Evolutionary conservation across 129 eudicot genomes (phyloP).

Genomic region (Flaveria ramosissima): DNA sequence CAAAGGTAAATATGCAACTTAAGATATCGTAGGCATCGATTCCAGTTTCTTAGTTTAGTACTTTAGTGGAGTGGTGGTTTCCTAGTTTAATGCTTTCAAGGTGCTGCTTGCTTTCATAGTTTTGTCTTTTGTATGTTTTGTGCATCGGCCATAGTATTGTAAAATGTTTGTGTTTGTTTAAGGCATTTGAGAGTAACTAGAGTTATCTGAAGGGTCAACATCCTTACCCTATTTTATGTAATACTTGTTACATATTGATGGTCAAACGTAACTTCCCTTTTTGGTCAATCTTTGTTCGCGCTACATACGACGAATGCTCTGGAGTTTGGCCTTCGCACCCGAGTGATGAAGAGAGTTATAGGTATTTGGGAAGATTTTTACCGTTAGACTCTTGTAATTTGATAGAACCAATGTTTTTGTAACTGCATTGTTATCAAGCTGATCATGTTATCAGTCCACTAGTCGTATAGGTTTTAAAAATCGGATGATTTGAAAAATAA

Average conservation of each 20-base stretch:
- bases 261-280: neutral
- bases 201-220: constrained; percentile 3
- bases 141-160: constrained; percentile 29
- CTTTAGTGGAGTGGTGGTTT: constrained; percentile 32
- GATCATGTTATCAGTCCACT: too few relatives aligned
- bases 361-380: too few relatives aligned
- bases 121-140: constrained; percentile 11
- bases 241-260: neutral
- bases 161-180: constrained; percentile 26
- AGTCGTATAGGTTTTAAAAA: too few relatives aligned
- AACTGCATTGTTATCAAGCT: too few relatives aligned
- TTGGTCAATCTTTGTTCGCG: neutral
- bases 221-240: neutral
- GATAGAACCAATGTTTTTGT: too few relatives aligned
- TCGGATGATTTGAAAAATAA: too few relatives aligned
- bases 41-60: constrained; percentile 29
- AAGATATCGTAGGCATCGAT: constrained; percentile 26
- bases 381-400: too few relatives aligned
- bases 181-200: constrained; percentile 18
- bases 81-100: constrained; percentile 33
- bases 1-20: constrained; percentile 35
- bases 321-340: neutral
- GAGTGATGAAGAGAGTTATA: too few relatives aligned
- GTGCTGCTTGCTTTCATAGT: constrained; percentile 15
- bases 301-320: neutral